Evolutionary conservation across 495 filamentous ascomycete genomes (phyloP).

Genomic region (Cudoniella acicularis): DNA sequence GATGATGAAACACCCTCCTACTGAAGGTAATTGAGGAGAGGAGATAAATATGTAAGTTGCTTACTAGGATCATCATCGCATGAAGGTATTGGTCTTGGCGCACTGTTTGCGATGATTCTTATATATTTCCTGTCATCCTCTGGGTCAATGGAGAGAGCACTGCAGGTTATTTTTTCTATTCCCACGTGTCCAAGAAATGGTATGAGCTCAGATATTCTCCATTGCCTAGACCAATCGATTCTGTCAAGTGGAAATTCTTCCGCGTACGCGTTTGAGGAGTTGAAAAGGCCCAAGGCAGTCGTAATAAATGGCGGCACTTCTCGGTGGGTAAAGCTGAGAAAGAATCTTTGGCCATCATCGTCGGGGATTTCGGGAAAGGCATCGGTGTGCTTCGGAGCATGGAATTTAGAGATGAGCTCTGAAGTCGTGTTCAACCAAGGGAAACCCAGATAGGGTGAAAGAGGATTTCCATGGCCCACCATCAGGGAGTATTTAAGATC

Average conservation of each 20-base stretch:
- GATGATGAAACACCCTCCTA: too few species aligned
- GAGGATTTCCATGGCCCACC: slow-evolving; percentile 22
- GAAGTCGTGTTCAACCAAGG: slow-evolving; percentile 21
- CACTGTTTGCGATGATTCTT: slow-evolving; percentile 48
- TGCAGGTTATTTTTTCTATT: slow-evolving; percentile 21
- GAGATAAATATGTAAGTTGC: too few species aligned
- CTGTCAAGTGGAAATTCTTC: slow-evolving; percentile 20
- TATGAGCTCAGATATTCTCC: slow-evolving; percentile 21
- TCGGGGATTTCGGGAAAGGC: neutral
- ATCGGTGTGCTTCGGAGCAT: neutral
- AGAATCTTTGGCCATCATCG: slow-evolving; percentile 21
- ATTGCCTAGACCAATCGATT: slow-evolving; percentile 17
- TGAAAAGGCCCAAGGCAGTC: slow-evolving; percentile 20
- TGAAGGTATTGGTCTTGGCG: slow-evolving; percentile 45
- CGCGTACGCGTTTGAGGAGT: slow-evolving; percentile 17
- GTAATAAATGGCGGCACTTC: slow-evolving; percentile 22
- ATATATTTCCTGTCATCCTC: slow-evolving; percentile 23
- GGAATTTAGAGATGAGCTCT: slow-evolving; percentile 16
- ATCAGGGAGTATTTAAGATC: slow-evolving; percentile 21
- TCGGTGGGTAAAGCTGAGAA: slow-evolving; percentile 22
- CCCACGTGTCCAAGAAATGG: slow-evolving; percentile 22
- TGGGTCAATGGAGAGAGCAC: neutral
- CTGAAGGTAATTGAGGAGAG: too few species aligned
- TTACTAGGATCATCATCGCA: slow-evolving; percentile 45
- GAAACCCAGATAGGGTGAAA: slow-evolving; percentile 19